Base-by-base conservation (phyloP, 805 yeast species). In the Candida khao-thaluensis region DNA sequence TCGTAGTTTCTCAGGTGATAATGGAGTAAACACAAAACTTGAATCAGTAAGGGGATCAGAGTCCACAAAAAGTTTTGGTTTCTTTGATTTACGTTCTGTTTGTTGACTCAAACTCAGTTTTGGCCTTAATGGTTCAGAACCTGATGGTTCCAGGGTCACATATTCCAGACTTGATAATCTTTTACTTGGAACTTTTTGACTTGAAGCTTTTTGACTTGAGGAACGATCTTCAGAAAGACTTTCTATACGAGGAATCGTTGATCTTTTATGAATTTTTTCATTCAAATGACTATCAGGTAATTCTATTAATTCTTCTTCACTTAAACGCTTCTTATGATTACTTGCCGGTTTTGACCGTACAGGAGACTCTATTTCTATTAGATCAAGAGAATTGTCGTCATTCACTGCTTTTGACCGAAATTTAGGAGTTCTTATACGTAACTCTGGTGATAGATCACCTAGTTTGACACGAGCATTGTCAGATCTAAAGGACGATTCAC, bases 41-140 rank as follows among this genome's bases (percentile, higher is more conserved):
- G 40, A 30, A 15, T 37, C 35, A 2, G 24, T 6, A 5, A 37
- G 17, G 2, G 35, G 40, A 25, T 37, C 40, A 14, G 40, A 37
- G 18, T 35, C 37, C 6, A 35, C 36, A 33, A 24, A 33, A 5
- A 23, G 25, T n/a, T 22, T 7, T 22, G 24, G 24, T 8, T 22
- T 7, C n/a, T 30, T 6, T 18, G 15, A 3, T 7, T n/a, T 12
- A n/a, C n/a, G n/a, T n/a, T n/a, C n/a, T n/a, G n/a, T n/a, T 22
- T 22, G 9, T 8, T 22, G 7, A 22, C 9, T 22, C 10, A 10
- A 22, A 22, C 10, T 10, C 24, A 22, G 24, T 7, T 8, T 10
- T 10, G 10, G 10, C 24, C 24, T 10, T 10, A 22, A 22, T 22
- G 24, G 24, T 10, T 10, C 10, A 8, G 24, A 10, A 22, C 24